These are phyloP conservation scores for Diaporthe citri DNA, from an alignment of 2,329 filamentous ascomycete genomes.

Conservation along the genomic window DNA sequence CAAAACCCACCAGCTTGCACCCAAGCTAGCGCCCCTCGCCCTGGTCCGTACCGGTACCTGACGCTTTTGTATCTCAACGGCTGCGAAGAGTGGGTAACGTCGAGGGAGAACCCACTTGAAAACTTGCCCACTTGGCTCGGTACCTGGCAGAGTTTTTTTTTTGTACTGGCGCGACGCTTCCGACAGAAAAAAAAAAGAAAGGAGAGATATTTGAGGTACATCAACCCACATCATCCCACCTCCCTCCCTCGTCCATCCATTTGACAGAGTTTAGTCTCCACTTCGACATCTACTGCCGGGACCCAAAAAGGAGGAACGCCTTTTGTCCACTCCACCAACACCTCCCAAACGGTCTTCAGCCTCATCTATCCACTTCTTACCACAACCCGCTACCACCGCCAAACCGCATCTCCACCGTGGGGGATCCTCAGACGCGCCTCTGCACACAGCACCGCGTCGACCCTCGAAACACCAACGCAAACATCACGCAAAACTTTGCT, in stretches of 20 bases:
- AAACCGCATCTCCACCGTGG: constrained; percentile 37
- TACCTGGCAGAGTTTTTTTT: constrained; percentile 41
- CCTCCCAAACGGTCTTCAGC: constrained; percentile 41
- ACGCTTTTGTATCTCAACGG: constrained; percentile 33
- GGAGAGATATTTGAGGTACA: constrained; percentile 43
- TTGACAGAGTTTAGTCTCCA: constrained; percentile 43
- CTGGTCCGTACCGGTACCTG: constrained; percentile 37
- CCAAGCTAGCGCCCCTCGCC: constrained; percentile 23
- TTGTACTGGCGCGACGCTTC: constrained; percentile 38
- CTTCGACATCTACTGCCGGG: constrained; percentile 40
- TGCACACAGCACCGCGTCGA: constrained; percentile 34
- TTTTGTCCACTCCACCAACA: constrained; percentile 41
- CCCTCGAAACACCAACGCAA: constrained; percentile 32
- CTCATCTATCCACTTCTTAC: constrained; percentile 42
- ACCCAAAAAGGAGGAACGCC: constrained; percentile 41
- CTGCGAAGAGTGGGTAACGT: constrained; percentile 34
- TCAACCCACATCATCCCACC: constrained; percentile 42
- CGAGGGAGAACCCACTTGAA: constrained; percentile 39
- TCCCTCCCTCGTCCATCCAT: constrained; percentile 42
- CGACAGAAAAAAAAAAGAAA: constrained; percentile 38
- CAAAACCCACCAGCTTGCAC: constrained; percentile 11
- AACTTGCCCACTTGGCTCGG: constrained; percentile 38
- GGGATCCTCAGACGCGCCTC: constrained; percentile 36
- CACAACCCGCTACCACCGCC: constrained; percentile 35
- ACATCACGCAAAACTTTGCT: constrained; percentile 24